Percentiles rank a stretch among this genome's conserved stretches.
Evolutionary conservation across 2,329 filamentous ascomycete genomes (phyloP).

Genomic region (Teratosphaeria gauchensis): DNA sequence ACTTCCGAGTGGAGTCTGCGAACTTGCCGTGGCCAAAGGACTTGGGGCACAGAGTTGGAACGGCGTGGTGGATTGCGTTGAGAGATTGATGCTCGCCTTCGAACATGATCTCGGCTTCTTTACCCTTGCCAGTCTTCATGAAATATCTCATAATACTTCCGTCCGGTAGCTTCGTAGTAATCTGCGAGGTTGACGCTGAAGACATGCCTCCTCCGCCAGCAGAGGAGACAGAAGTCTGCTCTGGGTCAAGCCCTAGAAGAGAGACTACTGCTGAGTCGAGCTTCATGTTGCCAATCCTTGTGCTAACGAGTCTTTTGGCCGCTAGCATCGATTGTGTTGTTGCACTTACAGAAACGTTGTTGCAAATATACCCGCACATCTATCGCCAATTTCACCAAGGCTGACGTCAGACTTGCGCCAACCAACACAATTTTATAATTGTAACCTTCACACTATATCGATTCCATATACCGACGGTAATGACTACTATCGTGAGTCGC

Average conservation of each 20-base stretch:
- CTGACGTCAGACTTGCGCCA: not conserved
- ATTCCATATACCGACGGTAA: too few species aligned
- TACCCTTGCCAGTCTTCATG: constrained; percentile 58
- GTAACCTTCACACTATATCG: too few species aligned
- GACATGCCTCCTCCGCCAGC: constrained; percentile 59
- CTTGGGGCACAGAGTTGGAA: constrained; percentile 66
- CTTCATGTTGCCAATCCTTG: constrained; percentile 28
- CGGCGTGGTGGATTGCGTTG: constrained; percentile 63
- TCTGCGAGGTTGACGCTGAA: constrained; percentile 55
- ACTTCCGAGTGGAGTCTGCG: constrained; percentile 36
- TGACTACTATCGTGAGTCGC: not conserved
- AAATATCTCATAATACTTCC: constrained; percentile 52
- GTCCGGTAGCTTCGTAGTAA: constrained; percentile 37
- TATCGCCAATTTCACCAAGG: too few species aligned
- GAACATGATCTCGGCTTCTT: constrained; percentile 59
- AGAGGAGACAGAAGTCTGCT: constrained; percentile 45
- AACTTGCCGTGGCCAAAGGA: constrained; percentile 63
- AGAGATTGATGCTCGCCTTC: constrained; percentile 72
- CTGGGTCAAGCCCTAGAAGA: constrained; percentile 50
- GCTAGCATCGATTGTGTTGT: not conserved
- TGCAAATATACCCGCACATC: too few species aligned
- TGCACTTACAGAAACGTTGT: not conserved
- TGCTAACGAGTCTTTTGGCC: not conserved
- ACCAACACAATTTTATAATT: too few species aligned
- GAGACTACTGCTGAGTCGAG: constrained; percentile 55